phyloP scores from a whole-genome alignment of 2,329 filamentous ascomycete genomes.

The Colletotrichum tofieldiae region DNA sequence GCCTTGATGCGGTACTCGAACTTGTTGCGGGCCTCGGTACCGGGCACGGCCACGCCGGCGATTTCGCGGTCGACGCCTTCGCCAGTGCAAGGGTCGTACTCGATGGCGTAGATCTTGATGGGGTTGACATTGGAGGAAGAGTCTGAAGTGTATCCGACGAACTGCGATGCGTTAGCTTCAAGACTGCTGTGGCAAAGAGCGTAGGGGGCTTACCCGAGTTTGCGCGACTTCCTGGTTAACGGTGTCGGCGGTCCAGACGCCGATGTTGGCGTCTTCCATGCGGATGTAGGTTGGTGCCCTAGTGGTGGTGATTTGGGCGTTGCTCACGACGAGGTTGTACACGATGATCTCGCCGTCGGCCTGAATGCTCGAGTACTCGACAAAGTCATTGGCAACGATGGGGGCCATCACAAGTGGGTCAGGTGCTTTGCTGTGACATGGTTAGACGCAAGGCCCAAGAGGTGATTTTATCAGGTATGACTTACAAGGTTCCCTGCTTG shows the following conservation, averaged over 20 bases:
- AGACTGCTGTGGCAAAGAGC: background rate
- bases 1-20: constrained; percentile 54
- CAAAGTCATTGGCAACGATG: constrained; percentile 57
- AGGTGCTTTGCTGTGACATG: constrained; percentile 48
- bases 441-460: background rate
- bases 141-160: constrained; percentile 58
- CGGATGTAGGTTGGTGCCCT: constrained; percentile 57
- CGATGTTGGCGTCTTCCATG: constrained; percentile 59
- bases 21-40: constrained; percentile 55
- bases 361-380: constrained; percentile 57
- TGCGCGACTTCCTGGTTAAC: constrained; percentile 55
- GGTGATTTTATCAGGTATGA: background rate
- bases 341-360: constrained; percentile 53
- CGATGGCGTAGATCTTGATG: constrained; percentile 56
- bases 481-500: constrained; percentile 44
- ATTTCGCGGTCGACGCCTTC: constrained; percentile 54
- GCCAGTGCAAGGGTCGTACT: constrained; percentile 60
- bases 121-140: constrained; percentile 46
- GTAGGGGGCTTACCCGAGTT: constrained; percentile 41
- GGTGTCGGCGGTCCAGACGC: constrained; percentile 53
- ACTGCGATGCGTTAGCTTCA: constrained; percentile 44
- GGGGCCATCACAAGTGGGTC: constrained; percentile 59
- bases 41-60: constrained; percentile 50
- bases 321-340: constrained; percentile 54
- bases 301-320: constrained; percentile 56